A percentile compares a stretch with the other conserved stretches of the same genome.
These are phyloP conservation scores for Ceratocystiopsis minuta DNA, from an alignment of 2,329 filamentous ascomycete species.

Conservation along the genomic window DNA sequence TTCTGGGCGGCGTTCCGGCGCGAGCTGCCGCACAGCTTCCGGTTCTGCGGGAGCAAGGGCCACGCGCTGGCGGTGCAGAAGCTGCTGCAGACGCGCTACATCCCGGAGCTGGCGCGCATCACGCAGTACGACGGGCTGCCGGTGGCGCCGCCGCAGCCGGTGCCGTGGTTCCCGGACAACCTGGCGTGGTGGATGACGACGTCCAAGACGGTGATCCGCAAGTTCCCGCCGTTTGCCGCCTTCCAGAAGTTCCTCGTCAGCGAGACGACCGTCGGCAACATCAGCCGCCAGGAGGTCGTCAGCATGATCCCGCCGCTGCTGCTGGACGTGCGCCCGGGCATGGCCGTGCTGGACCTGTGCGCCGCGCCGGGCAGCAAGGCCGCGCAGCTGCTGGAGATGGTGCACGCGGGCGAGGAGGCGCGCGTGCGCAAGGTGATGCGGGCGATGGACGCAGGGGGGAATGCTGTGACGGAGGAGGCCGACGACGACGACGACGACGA, in stretches of 20 bases:
- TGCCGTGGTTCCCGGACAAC: slow-evolving; percentile 86
- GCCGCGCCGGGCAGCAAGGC: slow-evolving; percentile 96
- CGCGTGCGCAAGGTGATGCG: slow-evolving; percentile 56
- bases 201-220: slow-evolving; percentile 85
- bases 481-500: slow-evolving; percentile 21
- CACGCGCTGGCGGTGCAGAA: slow-evolving; percentile 88
- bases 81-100: slow-evolving; percentile 72
- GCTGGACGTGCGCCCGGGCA: slow-evolving; percentile 77
- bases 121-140: slow-evolving; percentile 62
- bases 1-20: slow-evolving; percentile 75
- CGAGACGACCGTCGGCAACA: slow-evolving; percentile 92
- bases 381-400: slow-evolving; percentile 83
- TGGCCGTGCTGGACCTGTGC: slow-evolving; percentile 89
- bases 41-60: slow-evolving; percentile 88
- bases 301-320: slow-evolving; percentile 96
- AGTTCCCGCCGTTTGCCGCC: slow-evolving; percentile 80
- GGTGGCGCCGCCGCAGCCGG: slow-evolving; percentile 64
- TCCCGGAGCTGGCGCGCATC: slow-evolving; percentile 76
- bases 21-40: slow-evolving; percentile 91
- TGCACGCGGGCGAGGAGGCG: slow-evolving; percentile 83
- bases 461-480: slow-evolving; percentile 24
- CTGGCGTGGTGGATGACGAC: slow-evolving; percentile 98
- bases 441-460: slow-evolving; percentile 25
- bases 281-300: slow-evolving; percentile 91
- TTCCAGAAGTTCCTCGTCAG: slow-evolving; percentile 98